Evolutionary conservation across 768 basidiomycete genomes (phyloP), one percentile per base, ranked within the genome.

Genomic region (Pleurotus tuber-regium): DNA sequence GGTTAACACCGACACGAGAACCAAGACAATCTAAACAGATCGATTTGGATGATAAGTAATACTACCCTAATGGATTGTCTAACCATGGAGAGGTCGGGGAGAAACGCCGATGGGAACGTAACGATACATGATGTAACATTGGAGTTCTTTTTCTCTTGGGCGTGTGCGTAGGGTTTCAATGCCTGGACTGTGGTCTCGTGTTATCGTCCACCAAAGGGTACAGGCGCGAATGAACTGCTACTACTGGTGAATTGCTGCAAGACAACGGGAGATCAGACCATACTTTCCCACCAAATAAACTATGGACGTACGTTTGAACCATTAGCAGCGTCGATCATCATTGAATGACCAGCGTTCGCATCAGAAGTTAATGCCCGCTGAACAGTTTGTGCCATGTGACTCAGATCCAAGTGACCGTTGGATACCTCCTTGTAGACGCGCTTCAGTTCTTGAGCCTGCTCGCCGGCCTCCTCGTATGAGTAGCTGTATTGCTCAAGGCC

Each of bases 401-500:
- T 31, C 10, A 48, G 23, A 31, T 48, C 46, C 31, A 31, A 47
- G 31, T 31, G 25, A 30, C 46, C 46, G 30, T 33, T 68, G 64
- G 29, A 31, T 14, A 24, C 46, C 21, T 48, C 46, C 31, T 65
- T 65, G 71, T 74, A 73, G 54, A 73, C 52, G 57, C 76, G 73
- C 69, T 82, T 59, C 78, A 95, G 86, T 62, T 86, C 80, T 30
- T 73, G 73, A 2, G 90, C 87, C 60, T 86, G 81, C 24, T 90
- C 89, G 33, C 82, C 87, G 25, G 89, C 86, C 58, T 92, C 89
- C 63, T 92, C 92, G 58, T 92, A 92, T 16, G 90, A 87, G 59
- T 84, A 80, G 61, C 88, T 88, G 63, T 95, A 95, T 67, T 97
- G 94, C 60, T 89, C 79, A 19, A 97, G 75, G 24, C 89, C 94